Conservation (phyloP, 2,329 filamentous ascomycete species). For the Hypoxylon sp. region DNA sequence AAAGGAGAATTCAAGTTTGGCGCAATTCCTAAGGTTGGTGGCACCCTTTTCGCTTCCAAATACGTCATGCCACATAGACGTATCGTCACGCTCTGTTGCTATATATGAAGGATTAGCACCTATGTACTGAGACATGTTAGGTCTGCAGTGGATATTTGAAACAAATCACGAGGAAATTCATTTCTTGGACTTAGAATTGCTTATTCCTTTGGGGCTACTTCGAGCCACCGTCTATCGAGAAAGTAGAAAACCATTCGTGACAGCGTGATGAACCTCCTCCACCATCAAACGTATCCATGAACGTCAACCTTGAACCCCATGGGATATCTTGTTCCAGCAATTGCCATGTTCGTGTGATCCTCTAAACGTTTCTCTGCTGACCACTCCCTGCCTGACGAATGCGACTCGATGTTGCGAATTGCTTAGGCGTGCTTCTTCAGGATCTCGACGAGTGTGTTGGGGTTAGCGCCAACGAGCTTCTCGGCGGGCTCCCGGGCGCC, state of each 20-base stretch:
- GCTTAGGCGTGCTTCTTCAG: constrained; percentile 50
- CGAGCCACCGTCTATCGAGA: constrained; percentile 30
- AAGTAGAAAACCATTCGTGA: constrained; percentile 23
- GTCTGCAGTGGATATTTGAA: background rate
- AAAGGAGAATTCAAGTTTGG: too few relatives aligned
- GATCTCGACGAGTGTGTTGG: constrained; percentile 71
- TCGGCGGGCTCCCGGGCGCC: constrained; percentile 80
- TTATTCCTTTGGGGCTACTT: constrained; percentile 28
- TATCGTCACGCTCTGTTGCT: background rate
- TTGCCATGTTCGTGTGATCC: background rate
- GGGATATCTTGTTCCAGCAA: constrained; percentile 26
- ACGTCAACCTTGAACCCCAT: constrained; percentile 11
- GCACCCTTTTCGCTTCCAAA: background rate
- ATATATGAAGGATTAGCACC: background rate
- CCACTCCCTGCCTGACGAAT: background rate
- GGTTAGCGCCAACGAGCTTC: constrained; percentile 86
- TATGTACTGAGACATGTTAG: background rate
- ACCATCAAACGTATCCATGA: constrained; percentile 1
- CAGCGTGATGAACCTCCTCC: constrained; percentile 9
- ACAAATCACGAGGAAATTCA: background rate
- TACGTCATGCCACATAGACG: background rate
- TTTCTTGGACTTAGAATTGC: constrained; percentile 1
- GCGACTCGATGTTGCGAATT: too few relatives aligned
- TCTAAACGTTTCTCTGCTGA: constrained; percentile 17
- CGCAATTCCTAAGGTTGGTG: background rate